Conservation (phyloP, 164 flowering plant genomes). For the Saururus chinensis region DNA sequence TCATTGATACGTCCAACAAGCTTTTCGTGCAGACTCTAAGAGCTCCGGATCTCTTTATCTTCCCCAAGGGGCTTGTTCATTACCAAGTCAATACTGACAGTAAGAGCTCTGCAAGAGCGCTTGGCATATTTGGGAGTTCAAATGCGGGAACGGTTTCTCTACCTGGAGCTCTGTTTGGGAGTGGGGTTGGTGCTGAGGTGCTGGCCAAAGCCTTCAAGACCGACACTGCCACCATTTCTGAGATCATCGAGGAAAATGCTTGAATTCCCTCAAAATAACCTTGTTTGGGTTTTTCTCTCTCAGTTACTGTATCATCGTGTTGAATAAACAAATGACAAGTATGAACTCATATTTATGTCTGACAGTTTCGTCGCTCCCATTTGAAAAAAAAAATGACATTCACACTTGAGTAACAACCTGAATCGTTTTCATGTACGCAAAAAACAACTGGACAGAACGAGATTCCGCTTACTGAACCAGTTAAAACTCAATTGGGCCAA, state of each 20-base stretch:
- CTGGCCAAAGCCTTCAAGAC: constrained; percentile 11
- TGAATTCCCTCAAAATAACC: no score
- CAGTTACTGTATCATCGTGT: no score
- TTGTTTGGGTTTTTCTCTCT: no score
- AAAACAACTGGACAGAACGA: no score
- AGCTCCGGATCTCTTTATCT: constrained; percentile 11
- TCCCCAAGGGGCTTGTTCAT: constrained; percentile 20
- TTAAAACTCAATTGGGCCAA: no score
- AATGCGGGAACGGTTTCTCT: constrained; percentile 14
- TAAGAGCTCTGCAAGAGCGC: constrained; percentile 8
- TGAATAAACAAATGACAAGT: no score
- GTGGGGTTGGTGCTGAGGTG: constrained; percentile 9
- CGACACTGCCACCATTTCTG: constrained; percentile 1
- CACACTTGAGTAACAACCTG: no score
- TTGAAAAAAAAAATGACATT: no score
- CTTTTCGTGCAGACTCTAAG: constrained; percentile 12
- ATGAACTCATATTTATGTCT: no score
- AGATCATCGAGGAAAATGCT: constrained; percentile 5
- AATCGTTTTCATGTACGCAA: no score
- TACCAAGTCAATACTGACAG: constrained; percentile 9
- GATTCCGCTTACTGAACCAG: no score
- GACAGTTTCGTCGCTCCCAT: no score
- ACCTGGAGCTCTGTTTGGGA: constrained; percentile 9
- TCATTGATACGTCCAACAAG: constrained; percentile 5
- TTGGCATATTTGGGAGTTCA: constrained; percentile 15